Base-by-base conservation (phyloP, 805 yeast genomes). In the Sugiyamaella floridensis region DNA sequence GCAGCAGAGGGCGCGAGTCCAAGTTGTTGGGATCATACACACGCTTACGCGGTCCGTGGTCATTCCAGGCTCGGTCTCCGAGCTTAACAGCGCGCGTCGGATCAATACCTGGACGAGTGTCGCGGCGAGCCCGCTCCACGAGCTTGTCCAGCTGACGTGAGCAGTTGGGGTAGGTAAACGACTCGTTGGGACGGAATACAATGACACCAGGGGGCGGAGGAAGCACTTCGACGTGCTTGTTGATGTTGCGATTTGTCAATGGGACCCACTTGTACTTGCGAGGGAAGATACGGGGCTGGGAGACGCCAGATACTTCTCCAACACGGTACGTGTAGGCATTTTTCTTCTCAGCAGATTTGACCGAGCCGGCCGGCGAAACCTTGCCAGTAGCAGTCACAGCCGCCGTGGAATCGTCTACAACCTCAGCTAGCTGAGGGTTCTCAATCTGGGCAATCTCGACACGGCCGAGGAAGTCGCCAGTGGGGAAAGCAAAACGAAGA, bases 171-270 rank as follows among this genome's bases (percentile, higher is more conserved):
- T 89, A 90, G 0, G 88, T 79, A 69, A 86, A 85, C 14, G 89
- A 74, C 63, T 90, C 97, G 16, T 83, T 72, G 42, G 93, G 85
- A 61, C 93, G 79, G 73, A 83, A 90, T 2, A 90, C 95, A 53
- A 89, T 61, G 15, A 90, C 89, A 34, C 97, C 97, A 1, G 92
- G 88, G 28, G 97, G 97, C 14, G 97, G 96, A 1, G 89, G 86
- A 14, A 67, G 67, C 6, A 90, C 78, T 0, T 73, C 64, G 15
- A 89, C 67, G 14, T 76, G 77, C 4, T 77, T 70, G 66, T 90
- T 87, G 80, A 64, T 52, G 66, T 67, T 65, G 65, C 68, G 64
- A 69, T 75, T 66, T 66, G 62, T 53, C 18, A 70, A 50, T 1
- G 75, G 72, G 47, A 71, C 71, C 72, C 71, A 67, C 43, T 55